Percentiles rank a stretch among this genome's conserved stretches.
phyloP scores from a whole-genome alignment of 768 basidiomycete genomes.

The Calocybe cyanea region DNA sequence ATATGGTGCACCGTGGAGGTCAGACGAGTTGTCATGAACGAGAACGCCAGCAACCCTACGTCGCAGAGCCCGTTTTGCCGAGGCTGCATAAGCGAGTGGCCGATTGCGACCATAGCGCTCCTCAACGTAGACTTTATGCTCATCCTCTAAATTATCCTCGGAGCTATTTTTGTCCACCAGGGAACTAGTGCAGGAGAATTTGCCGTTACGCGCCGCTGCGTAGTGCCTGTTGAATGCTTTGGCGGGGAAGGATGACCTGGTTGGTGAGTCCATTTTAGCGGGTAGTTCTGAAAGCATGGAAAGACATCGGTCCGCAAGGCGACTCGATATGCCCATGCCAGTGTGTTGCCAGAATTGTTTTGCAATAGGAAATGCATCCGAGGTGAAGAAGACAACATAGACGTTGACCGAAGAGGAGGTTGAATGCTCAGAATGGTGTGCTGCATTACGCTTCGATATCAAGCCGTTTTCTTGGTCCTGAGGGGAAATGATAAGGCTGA shows the following conservation, averaged over 20 bases:
- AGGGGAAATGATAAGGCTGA: constrained; percentile 70
- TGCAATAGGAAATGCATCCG: constrained; percentile 55
- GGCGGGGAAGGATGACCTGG: constrained; percentile 24
- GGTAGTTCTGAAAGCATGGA: constrained; percentile 55
- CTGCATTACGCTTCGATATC: constrained; percentile 22
- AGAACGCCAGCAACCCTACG: constrained; percentile 86
- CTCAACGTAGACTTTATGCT: constrained; percentile 78
- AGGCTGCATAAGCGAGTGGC: constrained; percentile 61
- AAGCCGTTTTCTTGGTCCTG: constrained; percentile 38
- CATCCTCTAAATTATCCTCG: constrained; percentile 51
- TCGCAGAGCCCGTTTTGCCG: constrained; percentile 87
- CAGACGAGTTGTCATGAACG: constrained; percentile 50
- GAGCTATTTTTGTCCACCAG: constrained; percentile 3
- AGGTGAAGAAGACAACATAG: constrained; percentile 78
- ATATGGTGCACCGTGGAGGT: constrained; percentile 27
- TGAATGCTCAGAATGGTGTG: constrained; percentile 17
- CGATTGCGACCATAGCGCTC: constrained; percentile 94
- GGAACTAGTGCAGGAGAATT: constrained; percentile 12
- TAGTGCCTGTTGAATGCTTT: constrained; percentile 60
- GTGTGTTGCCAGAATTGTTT: constrained; percentile 98
- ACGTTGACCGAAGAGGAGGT: constrained; percentile 49
- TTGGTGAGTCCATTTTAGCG: constrained; percentile 15
- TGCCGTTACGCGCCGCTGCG: constrained; percentile 31
- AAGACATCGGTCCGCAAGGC: constrained; percentile 81
- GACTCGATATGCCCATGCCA: constrained; percentile 85